phyloP scores from a whole-genome alignment of 2,329 filamentous ascomycete genomes.

The Aureobasidium pullulans region DNA sequence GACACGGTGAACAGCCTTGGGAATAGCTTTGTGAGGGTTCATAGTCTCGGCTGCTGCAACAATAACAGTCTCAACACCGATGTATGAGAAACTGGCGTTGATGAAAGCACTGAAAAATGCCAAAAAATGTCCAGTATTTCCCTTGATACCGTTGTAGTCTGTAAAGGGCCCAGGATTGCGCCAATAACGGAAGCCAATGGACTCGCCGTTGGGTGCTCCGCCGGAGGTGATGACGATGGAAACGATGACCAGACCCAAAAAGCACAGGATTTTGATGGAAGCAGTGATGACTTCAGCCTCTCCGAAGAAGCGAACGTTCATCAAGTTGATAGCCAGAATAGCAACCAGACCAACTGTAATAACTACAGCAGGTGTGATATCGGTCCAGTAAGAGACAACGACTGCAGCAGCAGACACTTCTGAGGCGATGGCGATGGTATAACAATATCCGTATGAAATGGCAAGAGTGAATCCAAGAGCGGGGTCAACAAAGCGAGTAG shows the following conservation, averaged over 20 bases:
- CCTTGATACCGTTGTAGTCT: slow-evolving; percentile 22
- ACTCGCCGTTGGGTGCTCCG: slow-evolving; percentile 31
- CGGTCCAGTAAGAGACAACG: slow-evolving; percentile 21
- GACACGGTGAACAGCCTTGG: slow-evolving; percentile 45
- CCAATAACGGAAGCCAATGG: slow-evolving; percentile 23
- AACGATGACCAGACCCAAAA: slow-evolving; percentile 32
- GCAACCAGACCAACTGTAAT: slow-evolving; percentile 20
- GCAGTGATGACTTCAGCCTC: slow-evolving; percentile 18
- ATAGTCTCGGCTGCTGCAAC: slow-evolving; percentile 48
- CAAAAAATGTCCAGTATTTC: slow-evolving; percentile 27
- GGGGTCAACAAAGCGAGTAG: slow-evolving; percentile 30
- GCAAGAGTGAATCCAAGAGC: slow-evolving; percentile 38
- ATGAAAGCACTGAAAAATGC: slow-evolving; percentile 24
- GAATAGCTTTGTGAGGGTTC: slow-evolving; percentile 45
- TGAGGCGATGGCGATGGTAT: slow-evolving; percentile 20
- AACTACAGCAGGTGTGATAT: slow-evolving; percentile 16
- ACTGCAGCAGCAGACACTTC: slow-evolving; percentile 24
- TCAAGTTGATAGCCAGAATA: slow-evolving; percentile 19
- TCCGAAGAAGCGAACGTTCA: slow-evolving; percentile 21
- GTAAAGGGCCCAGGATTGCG: slow-evolving; percentile 23
- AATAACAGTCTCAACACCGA: slow-evolving; percentile 47
- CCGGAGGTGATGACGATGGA: slow-evolving; percentile 33
- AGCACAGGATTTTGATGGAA: slow-evolving; percentile 30
- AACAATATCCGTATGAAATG: slow-evolving; percentile 27
- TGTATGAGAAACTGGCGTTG: slow-evolving; percentile 43